Percentiles rank a stretch among this genome's conserved stretches.
Conservation (phyloP, 331 rosid species). For the Spiraea crenata region DNA sequence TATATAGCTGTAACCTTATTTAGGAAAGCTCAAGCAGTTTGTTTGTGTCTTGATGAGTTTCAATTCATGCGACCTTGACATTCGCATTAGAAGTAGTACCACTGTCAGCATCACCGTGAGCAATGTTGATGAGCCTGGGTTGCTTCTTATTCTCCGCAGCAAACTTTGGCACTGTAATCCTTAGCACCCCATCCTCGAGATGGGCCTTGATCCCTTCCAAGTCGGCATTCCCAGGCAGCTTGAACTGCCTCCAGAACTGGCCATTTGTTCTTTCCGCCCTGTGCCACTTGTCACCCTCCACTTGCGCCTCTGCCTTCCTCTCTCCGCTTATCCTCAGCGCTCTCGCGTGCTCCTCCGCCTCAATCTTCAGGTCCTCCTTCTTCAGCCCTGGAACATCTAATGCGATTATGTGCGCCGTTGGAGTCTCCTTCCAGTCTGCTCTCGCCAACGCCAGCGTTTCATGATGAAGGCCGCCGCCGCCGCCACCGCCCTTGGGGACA, state of each 20-base stretch:
- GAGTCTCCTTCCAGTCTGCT: constrained; percentile 55
- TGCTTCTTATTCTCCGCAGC: constrained; percentile 32
- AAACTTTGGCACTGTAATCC: constrained; percentile 40
- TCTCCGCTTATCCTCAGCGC: constrained; percentile 48
- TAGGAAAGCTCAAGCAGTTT: background rate
- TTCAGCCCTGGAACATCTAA: constrained; percentile 52
- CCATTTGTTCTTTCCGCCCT: constrained; percentile 40
- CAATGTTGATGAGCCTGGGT: constrained; percentile 31
- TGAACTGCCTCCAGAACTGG: constrained; percentile 51
- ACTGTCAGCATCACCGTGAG: background rate
- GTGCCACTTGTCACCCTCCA: constrained; percentile 48
- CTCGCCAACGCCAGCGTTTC: constrained; percentile 37
- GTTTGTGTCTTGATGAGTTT: no score
- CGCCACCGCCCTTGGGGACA: constrained; percentile 12
- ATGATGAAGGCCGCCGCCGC: background rate
- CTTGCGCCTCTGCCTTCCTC: constrained; percentile 28
- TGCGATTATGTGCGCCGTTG: constrained; percentile 30
- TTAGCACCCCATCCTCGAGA: constrained; percentile 46
- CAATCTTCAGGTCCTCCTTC: constrained; percentile 39
- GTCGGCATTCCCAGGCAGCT: constrained; percentile 41
- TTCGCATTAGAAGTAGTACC: constrained; percentile 5
- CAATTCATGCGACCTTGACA: constrained; percentile 27
- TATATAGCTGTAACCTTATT: background rate
- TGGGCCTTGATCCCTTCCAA: constrained; percentile 35
- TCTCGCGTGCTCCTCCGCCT: constrained; percentile 48